Evolutionary conservation across 768 basidiomycete genomes (phyloP), one percentile per base, ranked within the genome.

Genomic region (Trametes sanguinea): DNA sequence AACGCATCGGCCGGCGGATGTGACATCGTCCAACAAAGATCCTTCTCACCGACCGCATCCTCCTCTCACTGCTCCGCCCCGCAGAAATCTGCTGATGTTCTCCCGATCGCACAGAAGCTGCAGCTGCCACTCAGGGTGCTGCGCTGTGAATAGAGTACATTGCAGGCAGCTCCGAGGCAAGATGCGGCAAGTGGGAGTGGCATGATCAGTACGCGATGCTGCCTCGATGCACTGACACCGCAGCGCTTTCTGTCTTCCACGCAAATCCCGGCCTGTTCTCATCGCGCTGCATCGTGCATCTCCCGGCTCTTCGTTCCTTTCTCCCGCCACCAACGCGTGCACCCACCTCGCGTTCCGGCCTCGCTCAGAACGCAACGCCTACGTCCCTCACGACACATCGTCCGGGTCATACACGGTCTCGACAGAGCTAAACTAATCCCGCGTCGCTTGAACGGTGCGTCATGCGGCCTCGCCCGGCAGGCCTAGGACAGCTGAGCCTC

Each of bases 1-100:
- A 47, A 52, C 61, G 55, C 56, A 48, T 62, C 55, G 61, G 52
- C 62, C 56, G 62, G 22, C 57, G 32, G 50, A 39, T 37, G 48
- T 44, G 61, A 10, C 50, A 27, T 42, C 54, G 42, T 48, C n/a
- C 17, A 53, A n/a, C 16, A 39, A n/a, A 54, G 14, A 54, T 42
- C 9, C 37, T 53, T 53, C 51, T 53, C 53, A 54, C 45, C 42
- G 55, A 39, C 55, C 35, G 29, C 44, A 11, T 17, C 5, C 37
- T 32, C 53, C 17, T 9, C 54, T 16, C 44, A n/a, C 14, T 4
- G 29, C 43, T 3, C 13, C 32, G 43, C 43, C 52, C 11, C 14
- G 51, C 6, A 35, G 6, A 43, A 43, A 13, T 8, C 6, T 37
- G 51, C 40, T 43, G 39, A 29, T 39, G 52, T 39, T 43, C 52